Conservation (phyloP, 2,329 filamentous ascomycete species). For the Hypoxylon sp. region DNA sequence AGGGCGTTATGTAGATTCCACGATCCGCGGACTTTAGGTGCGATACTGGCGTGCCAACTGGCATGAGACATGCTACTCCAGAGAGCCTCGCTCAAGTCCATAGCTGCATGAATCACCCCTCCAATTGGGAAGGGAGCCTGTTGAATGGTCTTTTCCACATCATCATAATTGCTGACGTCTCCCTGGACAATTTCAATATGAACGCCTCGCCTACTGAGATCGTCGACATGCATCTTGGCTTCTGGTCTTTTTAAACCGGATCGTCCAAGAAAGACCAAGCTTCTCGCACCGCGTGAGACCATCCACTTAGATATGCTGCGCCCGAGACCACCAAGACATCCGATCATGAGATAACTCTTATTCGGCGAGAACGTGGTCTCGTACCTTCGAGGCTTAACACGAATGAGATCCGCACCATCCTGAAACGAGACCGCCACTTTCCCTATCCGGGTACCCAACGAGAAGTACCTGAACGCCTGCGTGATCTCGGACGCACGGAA, state of each 20-base stretch:
- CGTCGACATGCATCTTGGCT: conserved; percentile 40
- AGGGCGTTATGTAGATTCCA: conserved; percentile 50
- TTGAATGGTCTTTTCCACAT: conserved; percentile 12
- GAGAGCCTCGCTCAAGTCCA: conserved; percentile 52
- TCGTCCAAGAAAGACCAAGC: conserved; percentile 53
- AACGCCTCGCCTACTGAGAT: conserved; percentile 21
- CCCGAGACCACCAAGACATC: conserved; percentile 53
- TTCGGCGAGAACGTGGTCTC: conserved; percentile 27
- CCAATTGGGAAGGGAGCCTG: conserved; percentile 37
- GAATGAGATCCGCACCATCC: conserved; percentile 3
- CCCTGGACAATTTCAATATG: conserved; percentile 25
- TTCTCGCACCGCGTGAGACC: conserved; percentile 48
- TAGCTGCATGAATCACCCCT: conserved; percentile 56
- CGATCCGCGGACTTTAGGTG: conserved; percentile 48
- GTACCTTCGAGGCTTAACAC: conserved; percentile 9
- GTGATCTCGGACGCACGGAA: conserved; percentile 18
- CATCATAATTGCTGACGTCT: conserved; percentile 21
- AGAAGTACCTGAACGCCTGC: conserved; percentile 23
- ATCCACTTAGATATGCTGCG: conserved; percentile 49
- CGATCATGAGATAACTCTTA: conserved; percentile 53
- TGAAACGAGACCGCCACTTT: conserved; percentile 22
- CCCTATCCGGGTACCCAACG: conserved; percentile 14
- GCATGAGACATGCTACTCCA: conserved; percentile 49
- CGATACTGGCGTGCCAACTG: conserved; percentile 47
- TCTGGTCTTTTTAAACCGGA: conserved; percentile 45